These are phyloP conservation scores for Andrographis paniculata DNA, from an alignment of 305 asterid species.

Conservation along the genomic window DNA sequence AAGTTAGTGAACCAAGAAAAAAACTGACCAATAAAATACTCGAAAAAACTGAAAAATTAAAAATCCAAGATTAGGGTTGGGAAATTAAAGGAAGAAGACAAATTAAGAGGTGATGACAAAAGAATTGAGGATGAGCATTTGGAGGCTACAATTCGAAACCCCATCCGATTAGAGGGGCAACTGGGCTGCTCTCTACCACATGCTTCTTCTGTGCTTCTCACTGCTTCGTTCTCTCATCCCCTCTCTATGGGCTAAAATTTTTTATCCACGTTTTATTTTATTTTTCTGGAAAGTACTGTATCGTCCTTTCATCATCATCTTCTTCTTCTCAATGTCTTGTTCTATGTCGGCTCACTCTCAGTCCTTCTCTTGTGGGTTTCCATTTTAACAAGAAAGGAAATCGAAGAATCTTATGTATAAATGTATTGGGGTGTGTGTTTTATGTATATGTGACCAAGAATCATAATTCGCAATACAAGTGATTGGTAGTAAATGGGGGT, in stretches of 20 bases:
- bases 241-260: not conserved
- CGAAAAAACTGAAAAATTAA: slow-evolving; percentile 1
- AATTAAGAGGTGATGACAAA: slow-evolving; percentile 21
- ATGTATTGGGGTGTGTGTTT: too few species aligned
- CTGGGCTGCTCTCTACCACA: slow-evolving; percentile 49
- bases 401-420: too few species aligned
- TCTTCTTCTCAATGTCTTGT: too few species aligned
- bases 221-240: slow-evolving; percentile 35
- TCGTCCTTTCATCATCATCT: not conserved
- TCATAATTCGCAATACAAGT: too few species aligned
- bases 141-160: slow-evolving; percentile 60
- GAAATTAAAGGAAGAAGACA: slow-evolving; percentile 34
- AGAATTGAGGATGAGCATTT: slow-evolving; percentile 49
- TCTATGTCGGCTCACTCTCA: too few species aligned
- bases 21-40: slow-evolving; percentile 17
- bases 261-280: too few species aligned
- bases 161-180: slow-evolving; percentile 43
- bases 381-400: too few species aligned
- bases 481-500: too few species aligned
- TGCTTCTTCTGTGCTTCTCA: slow-evolving; percentile 41
- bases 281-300: not conserved
- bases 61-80: slow-evolving; percentile 7
- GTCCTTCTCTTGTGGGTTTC: too few species aligned
- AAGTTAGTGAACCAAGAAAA: slow-evolving; percentile 29
- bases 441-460: too few species aligned